Percentiles rank a stretch among this genome's conserved stretches.
These are phyloP conservation scores for Trypanosoma platydactyli DNA, from an alignment of 208 protist species.

Conservation along the genomic window DNA sequence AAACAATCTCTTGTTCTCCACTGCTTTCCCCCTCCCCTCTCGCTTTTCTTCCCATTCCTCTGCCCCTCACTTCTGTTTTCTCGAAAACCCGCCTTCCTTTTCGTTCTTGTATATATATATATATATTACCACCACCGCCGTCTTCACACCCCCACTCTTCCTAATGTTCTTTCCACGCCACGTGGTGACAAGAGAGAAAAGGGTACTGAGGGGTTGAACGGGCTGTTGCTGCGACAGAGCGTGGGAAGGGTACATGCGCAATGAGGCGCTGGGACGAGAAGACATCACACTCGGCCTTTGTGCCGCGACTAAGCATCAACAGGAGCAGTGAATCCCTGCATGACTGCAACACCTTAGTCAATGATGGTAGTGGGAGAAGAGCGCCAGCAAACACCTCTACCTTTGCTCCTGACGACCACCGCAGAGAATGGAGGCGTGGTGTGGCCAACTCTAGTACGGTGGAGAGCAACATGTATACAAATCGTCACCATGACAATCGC, in stretches of 20 bases:
- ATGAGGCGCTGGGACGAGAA: not conserved
- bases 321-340: conserved; percentile 6
- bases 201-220: too few relatives aligned
- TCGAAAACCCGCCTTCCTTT: too few relatives aligned
- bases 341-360: not conserved
- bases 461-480: conserved; percentile 3
- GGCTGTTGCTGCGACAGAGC: too few relatives aligned
- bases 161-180: too few relatives aligned
- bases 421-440: not conserved
- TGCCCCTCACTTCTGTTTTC: too few relatives aligned
- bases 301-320: conserved; percentile 24
- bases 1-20: conserved; percentile 14
- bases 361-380: not conserved
- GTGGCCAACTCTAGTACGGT: not conserved
- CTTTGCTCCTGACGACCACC: not conserved
- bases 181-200: too few relatives aligned
- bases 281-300: conserved; percentile 4
- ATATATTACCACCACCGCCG: too few relatives aligned
- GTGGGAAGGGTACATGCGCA: too few relatives aligned
- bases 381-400: not conserved
- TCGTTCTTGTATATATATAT: not conserved
- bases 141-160: too few relatives aligned
- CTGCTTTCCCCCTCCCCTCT: not conserved
- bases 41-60: not conserved
- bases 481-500: not conserved